These are phyloP conservation scores for Alnus rubra DNA, from an alignment of 306 rosid genomes.

Conservation along the genomic window DNA sequence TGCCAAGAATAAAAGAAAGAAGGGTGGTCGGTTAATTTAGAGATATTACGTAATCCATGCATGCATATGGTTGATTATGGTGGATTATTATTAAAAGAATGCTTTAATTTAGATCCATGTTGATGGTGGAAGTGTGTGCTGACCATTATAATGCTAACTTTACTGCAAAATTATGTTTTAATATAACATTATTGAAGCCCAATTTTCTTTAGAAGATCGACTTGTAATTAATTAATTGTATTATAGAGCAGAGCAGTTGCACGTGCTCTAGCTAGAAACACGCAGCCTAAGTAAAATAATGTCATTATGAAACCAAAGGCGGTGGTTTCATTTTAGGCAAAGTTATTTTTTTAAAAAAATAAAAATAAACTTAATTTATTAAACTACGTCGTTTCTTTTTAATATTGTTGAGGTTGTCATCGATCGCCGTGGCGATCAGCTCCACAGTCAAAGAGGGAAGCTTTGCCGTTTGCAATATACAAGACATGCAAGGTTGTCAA, in stretches of 20 bases:
- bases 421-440: background rate
- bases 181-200: background rate
- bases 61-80: conserved; percentile 10
- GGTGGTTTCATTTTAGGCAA: background rate
- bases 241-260: background rate
- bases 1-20: too few species aligned
- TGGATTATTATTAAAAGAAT: background rate
- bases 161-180: conserved; percentile 8
- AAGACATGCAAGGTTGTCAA: conserved; percentile 27
- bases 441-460: conserved; percentile 22
- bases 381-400: background rate
- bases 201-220: background rate
- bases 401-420: background rate
- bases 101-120: background rate
- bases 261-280: background rate
- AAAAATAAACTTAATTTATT: too few species aligned
- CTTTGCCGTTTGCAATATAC: background rate
- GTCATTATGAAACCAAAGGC: background rate
- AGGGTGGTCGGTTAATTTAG: background rate
- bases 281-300: conserved; percentile 1
- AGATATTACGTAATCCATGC: background rate
- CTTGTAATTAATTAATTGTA: background rate
- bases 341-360: too few species aligned
- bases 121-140: background rate
- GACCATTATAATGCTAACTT: conserved; percentile 37